Percentiles rank a stretch among this genome's conserved stretches.
These are phyloP conservation scores for Eucalyptus cloeziana DNA, from an alignment of 345 rosid genomes.

Conservation along the genomic window DNA sequence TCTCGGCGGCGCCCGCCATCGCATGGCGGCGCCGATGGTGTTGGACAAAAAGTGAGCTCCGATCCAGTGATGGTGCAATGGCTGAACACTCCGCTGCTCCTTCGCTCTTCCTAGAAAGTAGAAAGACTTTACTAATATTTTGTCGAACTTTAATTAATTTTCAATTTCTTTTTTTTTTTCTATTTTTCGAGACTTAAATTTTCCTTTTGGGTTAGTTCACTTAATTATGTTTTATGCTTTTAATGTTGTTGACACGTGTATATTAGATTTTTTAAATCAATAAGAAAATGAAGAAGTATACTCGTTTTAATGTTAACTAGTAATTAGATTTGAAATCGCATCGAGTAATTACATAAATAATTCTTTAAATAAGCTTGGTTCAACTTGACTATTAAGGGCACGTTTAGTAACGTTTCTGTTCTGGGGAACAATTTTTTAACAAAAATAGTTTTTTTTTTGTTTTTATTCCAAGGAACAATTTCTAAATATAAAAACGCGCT, in stretches of 20 bases:
- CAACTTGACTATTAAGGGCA: fast-evolving
- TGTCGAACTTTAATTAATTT: not conserved
- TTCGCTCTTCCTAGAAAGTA: not conserved
- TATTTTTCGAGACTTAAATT: not conserved
- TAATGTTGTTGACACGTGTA: not conserved
- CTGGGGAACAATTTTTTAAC: too few relatives aligned
- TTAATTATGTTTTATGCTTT: not conserved
- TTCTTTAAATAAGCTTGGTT: not conserved
- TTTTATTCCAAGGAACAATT: too few relatives aligned
- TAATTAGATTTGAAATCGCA: fast-evolving
- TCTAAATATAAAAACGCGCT: too few relatives aligned
- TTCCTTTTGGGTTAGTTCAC: not conserved
- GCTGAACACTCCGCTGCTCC: not conserved
- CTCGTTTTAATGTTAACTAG: fast-evolving
- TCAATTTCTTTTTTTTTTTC: not conserved
- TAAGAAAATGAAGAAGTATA: not conserved
- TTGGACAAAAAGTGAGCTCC: not conserved
- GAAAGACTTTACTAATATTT: not conserved
- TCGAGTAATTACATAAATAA: fast-evolving
- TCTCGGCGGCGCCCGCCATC: slow-evolving; percentile 10
- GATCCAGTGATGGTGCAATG: not conserved
- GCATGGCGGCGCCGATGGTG: slow-evolving; percentile 8
- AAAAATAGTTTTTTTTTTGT: too few relatives aligned
- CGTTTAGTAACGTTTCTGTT: too few relatives aligned
- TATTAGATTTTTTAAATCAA: fast-evolving